A percentile compares a stretch with the other conserved stretches of the same genome.
phyloP scores from a whole-genome alignment of 306 rosid genomes.

The Oemleria cerasiformis region DNA sequence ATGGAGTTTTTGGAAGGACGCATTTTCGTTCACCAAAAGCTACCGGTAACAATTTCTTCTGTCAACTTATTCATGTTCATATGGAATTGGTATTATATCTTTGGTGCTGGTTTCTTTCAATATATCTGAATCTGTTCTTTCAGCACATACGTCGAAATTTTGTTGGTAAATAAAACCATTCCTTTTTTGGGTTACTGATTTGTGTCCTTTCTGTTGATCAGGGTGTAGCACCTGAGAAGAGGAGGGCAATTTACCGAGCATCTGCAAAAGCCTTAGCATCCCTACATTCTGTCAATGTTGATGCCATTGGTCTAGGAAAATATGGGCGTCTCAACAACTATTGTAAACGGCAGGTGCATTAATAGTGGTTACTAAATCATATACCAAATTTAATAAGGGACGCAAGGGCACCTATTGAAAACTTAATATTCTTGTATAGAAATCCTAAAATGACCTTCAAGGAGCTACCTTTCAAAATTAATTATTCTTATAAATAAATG shows the following conservation, averaged over 20 bases:
- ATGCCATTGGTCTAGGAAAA: constrained; percentile 72
- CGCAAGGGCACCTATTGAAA: background rate
- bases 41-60: constrained; percentile 54
- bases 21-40: constrained; percentile 62
- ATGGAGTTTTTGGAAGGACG: constrained; percentile 97
- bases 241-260: constrained; percentile 64
- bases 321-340: constrained; percentile 70
- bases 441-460: background rate
- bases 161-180: background rate
- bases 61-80: constrained; percentile 3
- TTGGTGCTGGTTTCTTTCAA: background rate
- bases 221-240: constrained; percentile 68
- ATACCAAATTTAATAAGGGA: background rate
- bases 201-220: constrained; percentile 23
- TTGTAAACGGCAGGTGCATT: constrained; percentile 79
- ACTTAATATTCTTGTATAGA: background rate
- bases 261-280: constrained; percentile 66
- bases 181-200: constrained; percentile 21
- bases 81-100: background rate
- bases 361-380: background rate
- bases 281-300: constrained; percentile 69
- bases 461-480: background rate
- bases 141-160: background rate
- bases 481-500: background rate
- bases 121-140: background rate